phyloP scores from a whole-genome alignment of 1,284 basidiomycete species.

The Tranzscheliella williamsii region DNA sequence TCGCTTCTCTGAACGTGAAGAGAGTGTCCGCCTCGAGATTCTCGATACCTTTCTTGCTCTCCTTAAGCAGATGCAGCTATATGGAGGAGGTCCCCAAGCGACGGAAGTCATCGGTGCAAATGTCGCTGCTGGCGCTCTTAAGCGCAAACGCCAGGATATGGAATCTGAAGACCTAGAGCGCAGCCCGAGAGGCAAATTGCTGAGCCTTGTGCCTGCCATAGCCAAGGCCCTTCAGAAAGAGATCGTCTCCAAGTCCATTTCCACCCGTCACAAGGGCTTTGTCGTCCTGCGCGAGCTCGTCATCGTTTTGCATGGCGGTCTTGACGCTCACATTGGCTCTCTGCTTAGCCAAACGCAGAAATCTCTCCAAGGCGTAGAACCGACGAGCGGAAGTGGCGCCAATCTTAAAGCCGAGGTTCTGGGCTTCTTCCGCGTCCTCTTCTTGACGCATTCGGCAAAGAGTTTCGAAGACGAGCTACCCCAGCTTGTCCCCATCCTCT shows the following conservation, averaged over 20 bases:
- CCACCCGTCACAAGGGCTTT: conserved; percentile 82
- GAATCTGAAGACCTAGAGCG: conserved; percentile 33
- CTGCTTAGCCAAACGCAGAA: conserved; percentile 62
- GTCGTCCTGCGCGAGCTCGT: conserved; percentile 76
- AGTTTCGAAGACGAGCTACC: conserved; percentile 71
- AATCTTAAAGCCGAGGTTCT: conserved; percentile 68
- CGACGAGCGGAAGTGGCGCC: conserved; percentile 54
- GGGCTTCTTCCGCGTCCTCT: conserved; percentile 81
- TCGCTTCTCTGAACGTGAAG: conserved; percentile 91
- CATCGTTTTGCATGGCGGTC: conserved; percentile 77
- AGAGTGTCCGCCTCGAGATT: conserved; percentile 90
- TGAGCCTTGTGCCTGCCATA: conserved; percentile 74
- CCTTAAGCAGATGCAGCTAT: conserved; percentile 73
- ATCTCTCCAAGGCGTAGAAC: conserved; percentile 59
- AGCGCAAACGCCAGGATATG: conserved; percentile 58
- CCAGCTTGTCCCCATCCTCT: conserved; percentile 72
- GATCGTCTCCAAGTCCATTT: conserved; percentile 80
- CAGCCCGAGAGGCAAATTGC: conserved; percentile 52
- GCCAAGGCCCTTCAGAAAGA: conserved; percentile 82
- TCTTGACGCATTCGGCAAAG: conserved; percentile 75
- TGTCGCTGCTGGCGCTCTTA: conserved; percentile 52
- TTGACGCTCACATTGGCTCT: conserved; percentile 72
- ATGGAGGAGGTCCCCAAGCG: conserved; percentile 65
- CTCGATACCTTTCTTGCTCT: conserved; percentile 82
- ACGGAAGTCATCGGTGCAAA: conserved; percentile 67